Conservation (phyloP, 345 rosid species). For the Citrus mangshanensis region DNA sequence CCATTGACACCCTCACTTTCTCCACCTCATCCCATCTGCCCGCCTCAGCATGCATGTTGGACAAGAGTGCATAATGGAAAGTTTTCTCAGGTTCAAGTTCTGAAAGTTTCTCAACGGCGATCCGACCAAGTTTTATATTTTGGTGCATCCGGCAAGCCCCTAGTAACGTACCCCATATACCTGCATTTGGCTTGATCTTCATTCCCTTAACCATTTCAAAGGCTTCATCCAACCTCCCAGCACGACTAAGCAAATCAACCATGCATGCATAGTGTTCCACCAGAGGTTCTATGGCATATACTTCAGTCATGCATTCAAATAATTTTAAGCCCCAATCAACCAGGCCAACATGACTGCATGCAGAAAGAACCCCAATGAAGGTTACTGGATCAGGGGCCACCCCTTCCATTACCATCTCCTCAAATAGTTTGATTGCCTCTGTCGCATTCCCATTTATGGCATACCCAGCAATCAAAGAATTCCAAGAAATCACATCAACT, state of each 20-base stretch:
- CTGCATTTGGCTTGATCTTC: constrained; percentile 3
- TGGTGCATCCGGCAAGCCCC: not conserved
- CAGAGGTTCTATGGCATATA: not conserved
- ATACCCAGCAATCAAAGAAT: constrained; percentile 39
- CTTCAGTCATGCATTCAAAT: constrained; percentile 1
- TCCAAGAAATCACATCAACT: constrained; percentile 37
- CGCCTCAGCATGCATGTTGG: constrained; percentile 9
- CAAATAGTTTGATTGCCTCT: constrained; percentile 33
- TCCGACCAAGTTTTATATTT: not conserved
- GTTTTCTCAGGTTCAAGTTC: constrained; percentile 6
- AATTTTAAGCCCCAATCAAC: constrained; percentile 1
- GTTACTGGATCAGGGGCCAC: not conserved
- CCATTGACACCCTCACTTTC: constrained; percentile 6
- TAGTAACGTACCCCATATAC: constrained; percentile 6
- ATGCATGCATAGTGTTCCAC: constrained; percentile 4
- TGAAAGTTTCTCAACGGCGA: not conserved
- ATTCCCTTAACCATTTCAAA: not conserved
- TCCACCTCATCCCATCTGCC: constrained; percentile 16
- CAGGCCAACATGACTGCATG: constrained; percentile 8
- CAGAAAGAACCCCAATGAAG: not conserved
- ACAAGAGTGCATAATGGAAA: not conserved
- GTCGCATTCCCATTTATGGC: constrained; percentile 36
- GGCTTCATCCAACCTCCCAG: not conserved
- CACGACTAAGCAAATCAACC: constrained; percentile 4
- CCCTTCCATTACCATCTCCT: constrained; percentile 26